A percentile compares a stretch with the other conserved stretches of the same genome.
Evolutionary conservation across 306 rosid species (phyloP).

Genomic region (Dalbergia oliveri): DNA sequence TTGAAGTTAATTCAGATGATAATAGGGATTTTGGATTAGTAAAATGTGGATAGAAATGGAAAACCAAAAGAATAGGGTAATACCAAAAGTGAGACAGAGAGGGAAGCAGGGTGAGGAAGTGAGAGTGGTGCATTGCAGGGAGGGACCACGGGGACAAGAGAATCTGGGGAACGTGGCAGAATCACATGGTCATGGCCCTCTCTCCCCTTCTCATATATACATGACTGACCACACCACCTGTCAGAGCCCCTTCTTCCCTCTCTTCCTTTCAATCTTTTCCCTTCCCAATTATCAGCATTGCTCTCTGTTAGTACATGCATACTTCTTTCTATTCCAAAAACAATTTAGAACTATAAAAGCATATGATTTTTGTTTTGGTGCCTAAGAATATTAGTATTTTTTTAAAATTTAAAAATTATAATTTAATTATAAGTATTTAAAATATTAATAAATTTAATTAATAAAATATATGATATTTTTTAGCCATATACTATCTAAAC

Average conservation of each 20-base stretch:
- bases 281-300: conserved; percentile 22
- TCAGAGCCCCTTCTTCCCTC: conserved; percentile 40
- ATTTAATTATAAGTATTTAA: too few species aligned
- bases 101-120: neutral
- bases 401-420: too few species aligned
- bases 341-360: neutral
- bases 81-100: neutral
- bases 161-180: conserved; percentile 61
- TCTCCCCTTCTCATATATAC: neutral
- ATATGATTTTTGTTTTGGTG: too few species aligned
- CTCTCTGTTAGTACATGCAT: neutral
- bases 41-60: neutral
- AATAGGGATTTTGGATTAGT: neutral
- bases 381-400: too few species aligned
- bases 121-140: neutral
- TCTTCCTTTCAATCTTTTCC: conserved; percentile 26
- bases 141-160: conserved; percentile 63
- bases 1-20: neutral
- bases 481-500: too few species aligned
- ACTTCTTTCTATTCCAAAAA: neutral
- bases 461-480: too few species aligned
- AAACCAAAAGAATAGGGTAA: too few species aligned
- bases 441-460: too few species aligned
- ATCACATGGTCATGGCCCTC: conserved; percentile 60
- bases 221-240: conserved; percentile 41